Conservation (phyloP, 1,284 basidiomycete species). For the Vanrija humicola region DNA sequence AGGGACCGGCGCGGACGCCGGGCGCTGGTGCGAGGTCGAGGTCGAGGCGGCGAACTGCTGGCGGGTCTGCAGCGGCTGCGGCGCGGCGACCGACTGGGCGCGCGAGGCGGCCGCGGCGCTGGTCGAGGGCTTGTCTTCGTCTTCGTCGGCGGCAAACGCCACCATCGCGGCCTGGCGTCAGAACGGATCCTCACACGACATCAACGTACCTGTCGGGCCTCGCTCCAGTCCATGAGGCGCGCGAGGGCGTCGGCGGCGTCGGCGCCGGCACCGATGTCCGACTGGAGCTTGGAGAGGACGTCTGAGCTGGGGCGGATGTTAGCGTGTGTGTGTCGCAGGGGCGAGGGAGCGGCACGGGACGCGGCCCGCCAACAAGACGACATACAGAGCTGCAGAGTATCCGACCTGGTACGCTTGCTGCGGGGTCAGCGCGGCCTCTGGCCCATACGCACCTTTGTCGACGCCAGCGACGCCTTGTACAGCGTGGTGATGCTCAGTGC, state of each 20-base stretch:
- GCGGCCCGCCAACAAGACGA: slow-evolving; percentile 5
- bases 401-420: slow-evolving; percentile 50
- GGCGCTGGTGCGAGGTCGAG: slow-evolving; percentile 3
- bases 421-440: background rate
- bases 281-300: slow-evolving; percentile 45
- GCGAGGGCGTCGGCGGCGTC: slow-evolving; percentile 43
- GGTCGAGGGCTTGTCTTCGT: slow-evolving; percentile 20
- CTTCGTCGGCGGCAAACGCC: slow-evolving; percentile 41
- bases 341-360: background rate
- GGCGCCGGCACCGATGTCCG: slow-evolving; percentile 38
- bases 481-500: slow-evolving; percentile 49
- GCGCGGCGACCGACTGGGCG: background rate
- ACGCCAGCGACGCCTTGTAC: slow-evolving; percentile 47
- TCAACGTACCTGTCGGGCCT: slow-evolving; percentile 45
- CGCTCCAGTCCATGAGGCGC: slow-evolving; percentile 50
- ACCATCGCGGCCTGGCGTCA: slow-evolving; percentile 36
- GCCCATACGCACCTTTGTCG: slow-evolving; percentile 43
- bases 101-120: background rate
- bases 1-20: slow-evolving; percentile 22
- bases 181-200: background rate
- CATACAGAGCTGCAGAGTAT: slow-evolving; percentile 47
- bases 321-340: background rate
- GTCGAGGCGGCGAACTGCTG: slow-evolving; percentile 8
- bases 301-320: slow-evolving; percentile 25
- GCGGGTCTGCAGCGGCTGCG: background rate